Conservation (phyloP, 2,329 filamentous ascomycete genomes). For the Moelleriella libera region DNA sequence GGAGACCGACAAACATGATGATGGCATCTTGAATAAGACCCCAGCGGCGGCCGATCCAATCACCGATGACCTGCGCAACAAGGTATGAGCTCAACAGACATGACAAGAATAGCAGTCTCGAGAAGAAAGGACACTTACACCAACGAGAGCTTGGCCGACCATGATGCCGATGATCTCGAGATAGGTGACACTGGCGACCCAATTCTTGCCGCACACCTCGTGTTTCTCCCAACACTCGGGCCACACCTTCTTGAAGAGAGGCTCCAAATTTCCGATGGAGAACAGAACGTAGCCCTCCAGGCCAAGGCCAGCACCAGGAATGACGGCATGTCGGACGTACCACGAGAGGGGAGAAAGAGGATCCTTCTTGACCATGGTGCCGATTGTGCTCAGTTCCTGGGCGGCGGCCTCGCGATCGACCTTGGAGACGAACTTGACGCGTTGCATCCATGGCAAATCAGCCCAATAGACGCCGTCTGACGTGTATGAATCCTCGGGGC, state of each 20-base stretch:
- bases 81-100: constrained; percentile 6
- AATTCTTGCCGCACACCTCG: constrained; percentile 59
- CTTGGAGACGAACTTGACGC: constrained; percentile 59
- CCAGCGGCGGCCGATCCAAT: constrained; percentile 80
- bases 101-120: not conserved
- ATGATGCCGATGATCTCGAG: constrained; percentile 93
- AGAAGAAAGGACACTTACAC: constrained; percentile 36
- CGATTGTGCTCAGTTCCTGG: constrained; percentile 52
- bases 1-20: constrained; percentile 86
- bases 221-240: constrained; percentile 60
- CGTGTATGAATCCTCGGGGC: constrained; percentile 80
- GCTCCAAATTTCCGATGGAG: constrained; percentile 85
- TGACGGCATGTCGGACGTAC: constrained; percentile 83
- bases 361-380: constrained; percentile 73
- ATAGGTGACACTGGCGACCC: constrained; percentile 76
- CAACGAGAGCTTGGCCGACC: constrained; percentile 78
- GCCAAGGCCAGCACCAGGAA: constrained; percentile 82
- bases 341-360: constrained; percentile 70
- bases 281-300: constrained; percentile 94
- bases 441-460: constrained; percentile 58
- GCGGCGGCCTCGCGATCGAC: constrained; percentile 58
- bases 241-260: constrained; percentile 66
- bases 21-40: constrained; percentile 87
- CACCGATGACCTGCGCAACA: constrained; percentile 33
- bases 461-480: constrained; percentile 83